These are phyloP conservation scores for Chamaenerion angustifolium DNA, from an alignment of 345 rosid species.

Conservation along the genomic window DNA sequence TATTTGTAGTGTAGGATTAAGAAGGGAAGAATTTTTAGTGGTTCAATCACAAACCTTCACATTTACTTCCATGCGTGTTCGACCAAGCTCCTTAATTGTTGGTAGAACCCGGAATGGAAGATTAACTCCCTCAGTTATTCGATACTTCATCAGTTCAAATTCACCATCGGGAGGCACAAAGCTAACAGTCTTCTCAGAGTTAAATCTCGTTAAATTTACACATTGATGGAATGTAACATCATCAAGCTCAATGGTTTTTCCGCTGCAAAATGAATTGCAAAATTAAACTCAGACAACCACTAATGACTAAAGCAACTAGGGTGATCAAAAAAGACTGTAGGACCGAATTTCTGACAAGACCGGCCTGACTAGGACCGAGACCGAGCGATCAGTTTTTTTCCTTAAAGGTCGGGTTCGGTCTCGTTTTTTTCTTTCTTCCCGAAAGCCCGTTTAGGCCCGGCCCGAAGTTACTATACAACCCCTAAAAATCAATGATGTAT, in stretches of 20 bases:
- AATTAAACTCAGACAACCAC: no score
- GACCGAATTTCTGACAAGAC: no score
- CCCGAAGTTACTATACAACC: no score
- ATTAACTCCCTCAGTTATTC: slow-evolving; percentile 96
- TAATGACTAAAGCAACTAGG: no score
- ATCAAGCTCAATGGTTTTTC: slow-evolving; percentile 92
- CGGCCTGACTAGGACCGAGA: no score
- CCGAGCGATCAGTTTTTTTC: no score
- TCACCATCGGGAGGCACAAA: slow-evolving; percentile 99
- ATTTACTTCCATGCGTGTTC: slow-evolving; percentile 99
- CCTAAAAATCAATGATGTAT: no score
- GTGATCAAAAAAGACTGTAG: no score
- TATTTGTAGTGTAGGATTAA: no score
- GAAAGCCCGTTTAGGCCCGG: no score
- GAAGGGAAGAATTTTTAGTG: not conserved
- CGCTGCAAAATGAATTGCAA: slow-evolving; percentile 9
- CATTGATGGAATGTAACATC: slow-evolving; percentile 99
- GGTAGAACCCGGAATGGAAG: slow-evolving; percentile 96
- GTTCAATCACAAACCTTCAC: slow-evolving; percentile 46
- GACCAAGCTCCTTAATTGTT: slow-evolving; percentile 94
- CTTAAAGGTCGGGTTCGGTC: no score
- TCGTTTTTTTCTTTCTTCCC: no score
- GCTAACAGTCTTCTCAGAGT: slow-evolving; percentile 96
- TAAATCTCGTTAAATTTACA: slow-evolving; percentile 93
- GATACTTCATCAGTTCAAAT: slow-evolving; percentile 99